Percentiles rank a stretch among this genome's conserved stretches.
Evolutionary conservation across 768 basidiomycete species (phyloP).

Genomic region (Rhizopogon vinicolor): DNA sequence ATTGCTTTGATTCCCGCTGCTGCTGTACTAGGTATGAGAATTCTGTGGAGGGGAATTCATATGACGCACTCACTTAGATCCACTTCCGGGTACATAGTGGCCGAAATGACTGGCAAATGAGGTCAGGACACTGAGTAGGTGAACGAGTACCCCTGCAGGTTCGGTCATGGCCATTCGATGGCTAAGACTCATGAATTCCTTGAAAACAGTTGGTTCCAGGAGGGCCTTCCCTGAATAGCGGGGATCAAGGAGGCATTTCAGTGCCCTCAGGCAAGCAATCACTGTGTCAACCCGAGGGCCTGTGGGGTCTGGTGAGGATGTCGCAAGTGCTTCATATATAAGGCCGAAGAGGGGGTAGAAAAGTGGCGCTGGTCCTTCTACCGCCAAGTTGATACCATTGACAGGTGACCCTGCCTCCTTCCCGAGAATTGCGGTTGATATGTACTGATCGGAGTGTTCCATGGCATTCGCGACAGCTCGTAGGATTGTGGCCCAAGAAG

Average conservation of each 20-base stretch:
- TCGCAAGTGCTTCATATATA: constrained; percentile 83
- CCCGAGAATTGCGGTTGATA: constrained; percentile 82
- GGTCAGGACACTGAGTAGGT: constrained; percentile 66
- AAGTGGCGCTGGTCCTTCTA: constrained; percentile 66
- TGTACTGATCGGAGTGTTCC: constrained; percentile 59
- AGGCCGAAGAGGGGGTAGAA: constrained; percentile 92
- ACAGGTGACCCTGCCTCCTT: constrained; percentile 23
- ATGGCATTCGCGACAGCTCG: constrained; percentile 83
- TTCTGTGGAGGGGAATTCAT: not conserved
- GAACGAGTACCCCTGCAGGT: constrained; percentile 60
- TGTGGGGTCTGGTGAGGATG: constrained; percentile 57
- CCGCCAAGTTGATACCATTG: constrained; percentile 17
- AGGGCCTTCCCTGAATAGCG: constrained; percentile 81
- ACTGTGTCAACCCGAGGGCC: constrained; percentile 43
- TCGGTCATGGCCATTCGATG: constrained; percentile 92
- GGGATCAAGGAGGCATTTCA: constrained; percentile 75
- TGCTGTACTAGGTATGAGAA: not conserved
- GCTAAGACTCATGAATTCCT: constrained; percentile 84
- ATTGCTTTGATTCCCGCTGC: constrained; percentile 28
- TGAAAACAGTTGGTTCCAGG: constrained; percentile 77
- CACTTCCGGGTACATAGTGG: constrained; percentile 21
- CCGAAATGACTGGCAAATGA: constrained; percentile 44
- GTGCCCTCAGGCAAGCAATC: constrained; percentile 64
- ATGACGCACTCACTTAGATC: constrained; percentile 12
- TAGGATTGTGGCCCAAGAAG: constrained; percentile 78